phyloP scores from a whole-genome alignment of 306 rosid genomes.

The Lupinus albus region DNA sequence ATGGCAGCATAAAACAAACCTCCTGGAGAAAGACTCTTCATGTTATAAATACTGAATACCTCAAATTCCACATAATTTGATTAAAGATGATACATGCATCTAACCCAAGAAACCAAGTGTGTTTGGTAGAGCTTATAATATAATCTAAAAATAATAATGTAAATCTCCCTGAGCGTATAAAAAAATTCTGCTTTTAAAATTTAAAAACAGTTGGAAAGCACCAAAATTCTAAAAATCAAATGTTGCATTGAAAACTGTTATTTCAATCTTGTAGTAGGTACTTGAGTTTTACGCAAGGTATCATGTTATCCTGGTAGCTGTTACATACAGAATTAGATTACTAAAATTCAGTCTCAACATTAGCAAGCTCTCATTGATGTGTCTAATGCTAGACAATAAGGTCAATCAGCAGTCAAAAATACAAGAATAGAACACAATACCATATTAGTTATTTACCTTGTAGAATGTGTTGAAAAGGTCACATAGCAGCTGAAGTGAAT shows the following conservation, averaged over 20 bases:
- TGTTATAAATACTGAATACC: conserved; percentile 23
- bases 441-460: conserved; percentile 60
- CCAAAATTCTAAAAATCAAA: no score
- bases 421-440: conserved; percentile 25
- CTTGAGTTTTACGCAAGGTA: not conserved
- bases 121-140: no score
- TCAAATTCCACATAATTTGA: conserved; percentile 18
- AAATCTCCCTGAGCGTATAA: no score
- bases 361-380: conserved; percentile 11
- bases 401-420: conserved; percentile 24
- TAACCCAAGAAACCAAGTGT: conserved; percentile 32
- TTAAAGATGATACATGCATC: conserved; percentile 27
- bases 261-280: conserved; percentile 6
- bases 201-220: no score
- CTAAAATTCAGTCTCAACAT: conserved; percentile 21
- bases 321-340: not conserved
- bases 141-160: no score
- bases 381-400: not conserved
- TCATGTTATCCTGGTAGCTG: no score
- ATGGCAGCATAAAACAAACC: conserved; percentile 98
- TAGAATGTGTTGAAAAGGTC: conserved; percentile 97
- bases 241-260: no score
- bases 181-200: no score
- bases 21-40: conserved; percentile 61
- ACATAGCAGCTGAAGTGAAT: conserved; percentile 96